Base-by-base conservation (phyloP, 1,284 basidiomycete species). In the Tilletiopsis washingtonensis region DNA sequence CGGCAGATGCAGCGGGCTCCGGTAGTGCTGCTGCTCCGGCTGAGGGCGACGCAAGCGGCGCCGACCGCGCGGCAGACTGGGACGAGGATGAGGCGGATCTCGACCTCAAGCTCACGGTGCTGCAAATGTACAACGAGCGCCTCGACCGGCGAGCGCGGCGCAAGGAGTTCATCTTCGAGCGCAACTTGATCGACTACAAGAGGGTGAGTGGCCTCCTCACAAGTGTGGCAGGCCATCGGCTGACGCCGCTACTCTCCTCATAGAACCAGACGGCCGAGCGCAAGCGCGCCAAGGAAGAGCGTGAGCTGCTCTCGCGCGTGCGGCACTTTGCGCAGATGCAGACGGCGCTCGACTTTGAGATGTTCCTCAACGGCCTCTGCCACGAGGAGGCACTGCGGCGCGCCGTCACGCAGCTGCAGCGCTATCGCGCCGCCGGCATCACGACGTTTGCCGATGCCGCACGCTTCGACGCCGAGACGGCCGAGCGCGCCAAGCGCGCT, bases 301-400 rank as follows among this genome's bases (percentile, higher is more conserved):
- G 86, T 61, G 93, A 98, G 57, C 82, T 97, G 47, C 74, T 91
- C 19, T 83, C 88, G 64, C 83, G 91, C 29, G 80, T 93, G 55
- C 87, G 91, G 64, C 89, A 91, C 15, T 94, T 97, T 74, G 84
- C 93, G 21, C 84, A 86, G 53, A 77, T 97, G 41, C 91, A 96
- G 74, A 93, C 90, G 0, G 84, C 88, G 1, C 82, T 86, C 53
- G 91, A 98, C 72, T 94, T 88, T 64, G 93, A 98, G 70, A 79
- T 79, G 3, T 87, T 98, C 67, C 79, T 86, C 25, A 82, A 90
- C 20, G 91, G 94, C 46, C 81, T 97, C 50, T 80, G 96, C 55
- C 65, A 68, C 51, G 69, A 73, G 47, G 70, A 73, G 44, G 67
- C 67, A 21, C 52, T 73, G 39, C 54, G 62, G 32, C 59, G 58